phyloP scores from a whole-genome alignment of 208 protist genomes.

The Crithidia acanthocephali region DNA sequence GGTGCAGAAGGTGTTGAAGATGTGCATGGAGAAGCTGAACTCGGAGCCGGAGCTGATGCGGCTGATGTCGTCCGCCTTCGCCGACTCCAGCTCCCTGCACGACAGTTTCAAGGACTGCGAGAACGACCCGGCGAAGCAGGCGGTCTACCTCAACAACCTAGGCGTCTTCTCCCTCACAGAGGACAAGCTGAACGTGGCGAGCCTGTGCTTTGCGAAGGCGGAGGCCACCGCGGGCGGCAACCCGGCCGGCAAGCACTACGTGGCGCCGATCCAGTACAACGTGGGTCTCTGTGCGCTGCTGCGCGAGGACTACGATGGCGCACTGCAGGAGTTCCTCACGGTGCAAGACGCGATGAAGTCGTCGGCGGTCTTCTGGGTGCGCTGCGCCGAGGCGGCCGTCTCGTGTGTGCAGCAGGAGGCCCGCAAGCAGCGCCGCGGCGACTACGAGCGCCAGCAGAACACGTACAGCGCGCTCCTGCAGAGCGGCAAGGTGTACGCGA shows the following conservation, averaged over 20 bases:
- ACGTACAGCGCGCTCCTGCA: conserved; percentile 63
- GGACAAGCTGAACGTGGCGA: conserved; percentile 77
- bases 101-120: conserved; percentile 62
- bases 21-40: conserved; percentile 45
- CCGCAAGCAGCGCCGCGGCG: conserved; percentile 39
- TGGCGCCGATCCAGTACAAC: conserved; percentile 82
- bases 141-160: conserved; percentile 89
- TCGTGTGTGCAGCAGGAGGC: conserved; percentile 51
- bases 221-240: conserved; percentile 44
- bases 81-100: conserved; percentile 76
- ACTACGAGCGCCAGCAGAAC: conserved; percentile 83
- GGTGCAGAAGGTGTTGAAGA: conserved; percentile 67
- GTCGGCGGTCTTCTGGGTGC: conserved; percentile 86
- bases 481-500: conserved; percentile 71
- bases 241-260: conserved; percentile 36
- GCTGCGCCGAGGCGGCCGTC: conserved; percentile 80
- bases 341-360: conserved; percentile 79
- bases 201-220: conserved; percentile 88
- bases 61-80: conserved; percentile 68
- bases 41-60: conserved; percentile 52
- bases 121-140: conserved; percentile 47
- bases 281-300: conserved; percentile 83
- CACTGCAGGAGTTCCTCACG: conserved; percentile 69
- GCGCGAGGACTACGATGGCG: conserved; percentile 75
- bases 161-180: conserved; percentile 79